These are phyloP conservation scores for Leptosphaerulina australis DNA, from an alignment of 2,329 filamentous ascomycete species.

Conservation along the genomic window DNA sequence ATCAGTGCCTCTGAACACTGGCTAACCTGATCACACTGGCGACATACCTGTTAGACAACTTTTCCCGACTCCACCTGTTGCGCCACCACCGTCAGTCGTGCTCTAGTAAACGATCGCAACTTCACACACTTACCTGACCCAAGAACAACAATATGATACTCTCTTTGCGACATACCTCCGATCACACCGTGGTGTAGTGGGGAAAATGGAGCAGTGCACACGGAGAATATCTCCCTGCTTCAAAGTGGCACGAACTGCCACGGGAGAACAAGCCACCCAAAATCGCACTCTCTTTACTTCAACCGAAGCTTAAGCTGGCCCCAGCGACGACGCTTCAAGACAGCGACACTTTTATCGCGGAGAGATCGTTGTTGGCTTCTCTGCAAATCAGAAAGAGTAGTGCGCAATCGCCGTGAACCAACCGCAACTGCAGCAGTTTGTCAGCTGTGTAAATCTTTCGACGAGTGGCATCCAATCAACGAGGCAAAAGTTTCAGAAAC, in stretches of 20 bases:
- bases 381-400: constrained; percentile 28
- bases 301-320: constrained; percentile 28
- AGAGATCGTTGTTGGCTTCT: constrained; percentile 26
- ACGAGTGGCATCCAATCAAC: constrained; percentile 31
- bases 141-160: constrained; percentile 53
- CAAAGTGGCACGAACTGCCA: constrained; percentile 37
- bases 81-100: constrained; percentile 35
- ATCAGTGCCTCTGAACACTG: constrained; percentile 22
- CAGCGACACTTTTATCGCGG: constrained; percentile 24
- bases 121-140: constrained; percentile 46
- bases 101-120: constrained; percentile 22
- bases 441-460: constrained; percentile 35
- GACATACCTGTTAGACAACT: constrained; percentile 83
- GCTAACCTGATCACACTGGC: constrained; percentile 2
- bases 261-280: constrained; percentile 40
- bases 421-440: constrained; percentile 36
- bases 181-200: constrained; percentile 16
- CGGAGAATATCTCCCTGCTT: constrained; percentile 25
- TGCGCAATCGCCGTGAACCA: constrained; percentile 32
- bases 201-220: constrained; percentile 15
- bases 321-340: constrained; percentile 26
- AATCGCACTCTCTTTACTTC: constrained; percentile 34
- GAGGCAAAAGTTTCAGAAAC: constrained; percentile 12
- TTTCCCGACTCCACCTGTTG: constrained; percentile 83
- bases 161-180: constrained; percentile 49